Percentiles rank a stretch among this genome's conserved stretches.
These are phyloP conservation scores for Candida qinlingensis DNA, from an alignment of 805 yeast genomes.

Conservation along the genomic window DNA sequence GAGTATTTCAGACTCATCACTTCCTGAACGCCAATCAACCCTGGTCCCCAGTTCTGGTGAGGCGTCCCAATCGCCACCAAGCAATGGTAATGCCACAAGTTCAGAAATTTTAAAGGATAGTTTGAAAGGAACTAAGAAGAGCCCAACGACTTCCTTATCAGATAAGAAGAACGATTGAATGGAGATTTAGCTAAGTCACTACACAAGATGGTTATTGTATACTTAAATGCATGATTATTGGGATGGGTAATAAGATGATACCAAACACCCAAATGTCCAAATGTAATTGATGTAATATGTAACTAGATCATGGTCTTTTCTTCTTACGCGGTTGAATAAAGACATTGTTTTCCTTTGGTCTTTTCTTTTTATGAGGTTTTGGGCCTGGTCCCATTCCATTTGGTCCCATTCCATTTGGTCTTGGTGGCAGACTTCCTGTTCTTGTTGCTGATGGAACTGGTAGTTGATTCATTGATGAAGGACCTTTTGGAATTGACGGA, in stretches of 20 bases:
- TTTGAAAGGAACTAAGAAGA: neutral
- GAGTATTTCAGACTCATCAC: neutral
- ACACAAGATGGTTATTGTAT: neutral
- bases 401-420: neutral
- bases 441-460: constrained; percentile 8
- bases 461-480: neutral
- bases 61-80: constrained; percentile 2
- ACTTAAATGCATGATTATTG: neutral
- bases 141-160: neutral
- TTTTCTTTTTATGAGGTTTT: constrained; percentile 2
- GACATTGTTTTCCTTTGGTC: constrained; percentile 7
- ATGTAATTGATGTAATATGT: no score
- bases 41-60: neutral
- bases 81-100: neutral
- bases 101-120: neutral
- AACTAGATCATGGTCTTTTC: neutral
- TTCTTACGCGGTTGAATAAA: constrained; percentile 11
- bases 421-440: constrained; percentile 16
- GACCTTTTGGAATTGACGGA: neutral
- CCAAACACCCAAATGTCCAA: neutral
- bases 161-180: constrained; percentile 5
- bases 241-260: neutral
- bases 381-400: neutral
- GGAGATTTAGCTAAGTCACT: no score
- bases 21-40: constrained; percentile 1